Percentiles rank a stretch among this genome's conserved stretches.
These are phyloP conservation scores for Carex pumila DNA, from an alignment of 176 grass and related monocot species.

Conservation along the genomic window DNA sequence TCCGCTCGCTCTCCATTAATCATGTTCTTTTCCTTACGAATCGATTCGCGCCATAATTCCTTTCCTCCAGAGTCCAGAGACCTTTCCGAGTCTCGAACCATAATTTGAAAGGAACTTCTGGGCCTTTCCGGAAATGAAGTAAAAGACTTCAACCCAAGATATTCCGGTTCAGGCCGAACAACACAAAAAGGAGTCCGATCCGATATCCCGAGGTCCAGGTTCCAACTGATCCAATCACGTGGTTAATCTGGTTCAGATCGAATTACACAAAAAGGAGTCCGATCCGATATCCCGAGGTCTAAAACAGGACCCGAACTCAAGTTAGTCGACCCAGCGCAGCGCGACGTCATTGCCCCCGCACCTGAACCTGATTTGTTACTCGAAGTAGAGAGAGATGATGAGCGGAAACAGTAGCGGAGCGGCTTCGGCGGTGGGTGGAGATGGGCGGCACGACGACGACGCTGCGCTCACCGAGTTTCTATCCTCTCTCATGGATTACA, in stretches of 20 bases:
- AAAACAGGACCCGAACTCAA: background rate
- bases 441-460: slow-evolving; percentile 76
- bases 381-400: slow-evolving; percentile 7
- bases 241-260: no score
- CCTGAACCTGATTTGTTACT: background rate
- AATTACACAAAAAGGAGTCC: background rate
- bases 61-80: no score
- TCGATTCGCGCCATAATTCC: no score
- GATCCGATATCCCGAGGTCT: background rate
- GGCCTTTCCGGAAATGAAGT: no score
- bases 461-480: slow-evolving; percentile 78
- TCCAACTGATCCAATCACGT: no score
- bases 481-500: slow-evolving; percentile 96
- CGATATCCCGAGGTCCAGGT: background rate
- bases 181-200: background rate
- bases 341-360: background rate
- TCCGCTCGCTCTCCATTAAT: no score
- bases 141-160: no score
- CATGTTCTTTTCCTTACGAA: no score
- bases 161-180: no score
- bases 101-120: no score
- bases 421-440: slow-evolving; percentile 21
- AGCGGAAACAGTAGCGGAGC: slow-evolving; percentile 15
- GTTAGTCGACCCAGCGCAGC: background rate
- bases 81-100: no score